A percentile compares a stretch with the other conserved stretches of the same genome.
Evolutionary conservation across 192 early-diverging fungal species (phyloP).

Genomic region (Lobulomyces angularis): DNA sequence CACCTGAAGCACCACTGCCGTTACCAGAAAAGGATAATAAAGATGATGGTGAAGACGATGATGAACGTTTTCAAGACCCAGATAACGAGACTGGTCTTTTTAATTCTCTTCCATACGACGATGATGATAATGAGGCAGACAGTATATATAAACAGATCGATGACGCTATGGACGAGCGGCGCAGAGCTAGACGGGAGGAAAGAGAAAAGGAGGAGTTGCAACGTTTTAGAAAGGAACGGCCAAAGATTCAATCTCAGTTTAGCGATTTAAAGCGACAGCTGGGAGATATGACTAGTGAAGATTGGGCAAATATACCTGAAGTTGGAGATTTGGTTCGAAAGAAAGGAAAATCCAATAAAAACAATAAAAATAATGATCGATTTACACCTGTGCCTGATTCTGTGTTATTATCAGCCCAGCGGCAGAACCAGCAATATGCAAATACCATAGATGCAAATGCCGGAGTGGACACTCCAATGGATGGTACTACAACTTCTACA

Average conservation of each 20-base stretch:
- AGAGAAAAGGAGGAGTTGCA: constrained; percentile 60
- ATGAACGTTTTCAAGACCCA: constrained; percentile 71
- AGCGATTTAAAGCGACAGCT: constrained; percentile 79
- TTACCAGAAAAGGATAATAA: constrained; percentile 22
- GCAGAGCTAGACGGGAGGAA: constrained; percentile 59
- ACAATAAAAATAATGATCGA: constrained; percentile 21
- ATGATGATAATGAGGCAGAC: constrained; percentile 97
- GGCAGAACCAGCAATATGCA: constrained; percentile 31
- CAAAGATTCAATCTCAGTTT: constrained; percentile 82
- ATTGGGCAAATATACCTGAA: constrained; percentile 76
- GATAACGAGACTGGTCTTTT: constrained; percentile 92
- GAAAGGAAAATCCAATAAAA: constrained; percentile 48
- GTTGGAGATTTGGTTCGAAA: constrained; percentile 78
- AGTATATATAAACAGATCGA: constrained; percentile 82
- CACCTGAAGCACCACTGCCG: constrained; percentile 7
- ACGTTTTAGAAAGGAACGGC: constrained; percentile 49
- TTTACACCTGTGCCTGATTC: constrained; percentile 44
- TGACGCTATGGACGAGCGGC: constrained; percentile 75
- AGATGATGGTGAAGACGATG: constrained; percentile 56
- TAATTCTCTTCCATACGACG: constrained; percentile 73
- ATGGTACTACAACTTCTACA: constrained; percentile 49
- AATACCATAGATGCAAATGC: constrained; percentile 53
- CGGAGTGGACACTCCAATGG: constrained; percentile 44
- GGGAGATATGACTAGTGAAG: constrained; percentile 59
- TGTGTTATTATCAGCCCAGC: constrained; percentile 51